Evolutionary conservation across 139 green algal genomes (phyloP).

Genomic region (Chlorella sorokiniana): DNA sequence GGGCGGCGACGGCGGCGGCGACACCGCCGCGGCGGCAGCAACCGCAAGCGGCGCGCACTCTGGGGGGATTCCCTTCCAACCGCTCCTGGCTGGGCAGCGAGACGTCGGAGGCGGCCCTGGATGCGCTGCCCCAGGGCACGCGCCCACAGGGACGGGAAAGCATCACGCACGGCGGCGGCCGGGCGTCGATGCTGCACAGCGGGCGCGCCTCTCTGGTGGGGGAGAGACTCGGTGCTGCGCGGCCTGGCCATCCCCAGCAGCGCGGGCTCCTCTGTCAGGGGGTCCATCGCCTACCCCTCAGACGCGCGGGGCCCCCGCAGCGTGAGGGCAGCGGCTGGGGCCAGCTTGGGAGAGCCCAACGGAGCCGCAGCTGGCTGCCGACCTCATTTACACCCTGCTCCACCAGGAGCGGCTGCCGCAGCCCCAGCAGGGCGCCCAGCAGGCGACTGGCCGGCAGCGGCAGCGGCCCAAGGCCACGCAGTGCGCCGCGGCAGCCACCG

Average conservation of each 20-base stretch:
- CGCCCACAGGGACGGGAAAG: background rate
- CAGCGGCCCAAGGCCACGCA: background rate
- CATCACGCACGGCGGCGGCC: background rate
- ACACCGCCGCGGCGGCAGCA: background rate
- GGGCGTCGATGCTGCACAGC: background rate
- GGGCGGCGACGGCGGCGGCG: background rate
- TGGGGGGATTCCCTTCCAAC: background rate
- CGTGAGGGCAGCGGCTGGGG: background rate
- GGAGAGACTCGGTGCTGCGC: background rate
- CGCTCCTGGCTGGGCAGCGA: conserved; percentile 7
- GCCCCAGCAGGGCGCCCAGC: background rate
- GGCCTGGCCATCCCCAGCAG: too few species aligned
- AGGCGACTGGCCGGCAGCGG: background rate
- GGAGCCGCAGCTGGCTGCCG: background rate
- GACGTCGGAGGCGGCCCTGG: background rate
- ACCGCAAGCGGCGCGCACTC: background rate
- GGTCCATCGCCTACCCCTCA: background rate
- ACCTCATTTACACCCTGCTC: background rate
- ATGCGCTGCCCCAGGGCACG: background rate
- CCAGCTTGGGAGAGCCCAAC: background rate
- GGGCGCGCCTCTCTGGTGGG: background rate
- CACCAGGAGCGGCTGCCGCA: background rate
- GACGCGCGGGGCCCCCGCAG: background rate
- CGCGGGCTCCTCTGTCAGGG: background rate
- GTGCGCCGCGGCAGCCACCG: background rate